Percentiles rank a stretch among this genome's conserved stretches.
These are phyloP conservation scores for Hemerocallis citrina DNA, from an alignment of 106 monocot species.

Conservation along the genomic window DNA sequence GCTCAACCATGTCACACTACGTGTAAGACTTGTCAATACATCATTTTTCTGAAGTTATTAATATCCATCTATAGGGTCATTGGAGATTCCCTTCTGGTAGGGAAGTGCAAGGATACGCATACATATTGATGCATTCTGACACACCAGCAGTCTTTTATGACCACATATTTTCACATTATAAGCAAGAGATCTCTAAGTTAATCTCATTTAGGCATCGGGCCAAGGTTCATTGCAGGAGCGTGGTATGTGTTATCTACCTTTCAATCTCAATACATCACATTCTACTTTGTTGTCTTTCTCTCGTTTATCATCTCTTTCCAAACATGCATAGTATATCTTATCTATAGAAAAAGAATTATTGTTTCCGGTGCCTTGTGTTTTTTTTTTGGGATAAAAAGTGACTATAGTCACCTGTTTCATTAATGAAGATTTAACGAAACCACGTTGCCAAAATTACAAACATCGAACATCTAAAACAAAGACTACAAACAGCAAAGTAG, in stretches of 20 bases:
- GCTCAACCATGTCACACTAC: background rate
- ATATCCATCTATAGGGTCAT: conserved; percentile 52
- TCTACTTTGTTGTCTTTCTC: background rate
- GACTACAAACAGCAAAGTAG: too few relatives aligned
- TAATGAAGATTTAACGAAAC: too few relatives aligned
- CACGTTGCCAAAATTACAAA: too few relatives aligned
- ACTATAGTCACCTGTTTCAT: too few relatives aligned
- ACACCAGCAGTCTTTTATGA: conserved; percentile 94
- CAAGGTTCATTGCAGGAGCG: conserved; percentile 71
- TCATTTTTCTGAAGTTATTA: background rate
- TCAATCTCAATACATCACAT: background rate
- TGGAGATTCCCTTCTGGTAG: conserved; percentile 93
- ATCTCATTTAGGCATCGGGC: conserved; percentile 46
- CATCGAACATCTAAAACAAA: too few relatives aligned
- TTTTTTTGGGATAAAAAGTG: too few relatives aligned
- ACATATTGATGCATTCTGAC: conserved; percentile 92
- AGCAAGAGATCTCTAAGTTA: conserved; percentile 54
- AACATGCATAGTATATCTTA: too few relatives aligned
- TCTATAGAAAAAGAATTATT: too few relatives aligned
- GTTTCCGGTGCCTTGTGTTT: too few relatives aligned
- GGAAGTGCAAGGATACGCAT: conserved; percentile 97
- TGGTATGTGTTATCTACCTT: conserved; percentile 31
- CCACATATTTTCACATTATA: conserved; percentile 72
- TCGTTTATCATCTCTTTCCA: too few relatives aligned
- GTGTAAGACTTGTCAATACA: background rate